Evolutionary conservation across 441 rosid genomes (phyloP), one percentile per base, ranked within the genome.

Genomic region (Pelargonium myrrhifolium): DNA sequence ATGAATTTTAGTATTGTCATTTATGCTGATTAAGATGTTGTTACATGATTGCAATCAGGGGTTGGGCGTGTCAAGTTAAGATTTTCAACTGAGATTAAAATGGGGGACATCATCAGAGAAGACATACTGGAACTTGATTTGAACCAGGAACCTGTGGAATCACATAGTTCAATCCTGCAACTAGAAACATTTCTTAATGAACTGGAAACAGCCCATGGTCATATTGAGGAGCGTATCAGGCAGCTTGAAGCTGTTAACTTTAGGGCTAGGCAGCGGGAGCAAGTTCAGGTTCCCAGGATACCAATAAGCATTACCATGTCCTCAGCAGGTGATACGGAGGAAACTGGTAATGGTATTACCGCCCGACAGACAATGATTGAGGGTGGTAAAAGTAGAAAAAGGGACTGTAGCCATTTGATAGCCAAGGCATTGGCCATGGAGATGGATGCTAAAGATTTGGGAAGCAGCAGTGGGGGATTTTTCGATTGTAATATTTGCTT

Each of bases 211-310:
- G 76, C 85, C 28, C 80, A 84, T 37, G 85, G 75, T 9, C 78
- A 70, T 42, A 78, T 86, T 22, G 88, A 86, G 75, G 90, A 84
- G 26, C 90, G 86, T 4, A 72, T 84, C 11, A 75, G 90, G 68
- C 85, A 76, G 66, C 84, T 84, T 6, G 86, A 86, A 72, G 76
- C 80, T 0, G 80, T 84, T 6, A 80, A 82, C 47, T 79, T 77
- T 9, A 74, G 88, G 71, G 71, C 82, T 74, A 78, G 84, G 51
- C 79, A 71, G 26, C 82, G 76, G 53, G 53, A 45, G 11, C 53
- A 45, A 3, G 14, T 45, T 45, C 53, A 43, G 49, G 49, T n/a
- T 43, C 49, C 49, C 14, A 43, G 49, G 49, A n/a, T 43, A 10
- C 49, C 49, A 24, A 56, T 55, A 20, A 65, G 37, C 45, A n/a